Percentiles rank a stretch among this genome's conserved stretches.
phyloP scores from a whole-genome alignment of 805 yeast species.

The Saitoella complicata region DNA sequence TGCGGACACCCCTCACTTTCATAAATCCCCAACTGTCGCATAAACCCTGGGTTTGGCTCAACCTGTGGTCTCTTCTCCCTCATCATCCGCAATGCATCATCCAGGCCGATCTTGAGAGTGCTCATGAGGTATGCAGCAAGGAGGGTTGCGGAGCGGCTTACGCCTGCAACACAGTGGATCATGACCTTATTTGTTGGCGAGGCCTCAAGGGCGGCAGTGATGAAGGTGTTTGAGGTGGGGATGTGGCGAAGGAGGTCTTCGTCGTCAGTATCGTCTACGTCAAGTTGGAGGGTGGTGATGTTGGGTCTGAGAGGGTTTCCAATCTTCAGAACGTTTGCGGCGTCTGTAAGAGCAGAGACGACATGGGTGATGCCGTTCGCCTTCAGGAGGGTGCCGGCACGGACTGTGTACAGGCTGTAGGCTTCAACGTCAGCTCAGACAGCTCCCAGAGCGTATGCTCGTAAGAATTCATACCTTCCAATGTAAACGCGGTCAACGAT shows the following conservation, averaged over 20 bases:
- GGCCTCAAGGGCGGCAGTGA: conserved; percentile 34
- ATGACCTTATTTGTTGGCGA: conserved; percentile 28
- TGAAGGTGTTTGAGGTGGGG: conserved; percentile 45
- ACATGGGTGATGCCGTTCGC: too few species aligned
- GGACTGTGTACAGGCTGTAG: too few species aligned
- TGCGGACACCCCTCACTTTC: conserved; percentile 17
- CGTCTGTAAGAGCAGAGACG: too few species aligned
- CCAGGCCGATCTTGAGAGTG: conserved; percentile 39
- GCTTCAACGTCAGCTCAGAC: too few species aligned
- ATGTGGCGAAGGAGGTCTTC: conserved; percentile 51
- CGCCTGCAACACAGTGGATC: conserved; percentile 60
- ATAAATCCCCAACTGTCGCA: conserved; percentile 53
- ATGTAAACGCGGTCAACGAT: too few species aligned
- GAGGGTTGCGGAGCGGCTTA: conserved; percentile 76
- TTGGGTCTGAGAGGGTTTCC: too few species aligned
- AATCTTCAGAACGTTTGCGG: too few species aligned
- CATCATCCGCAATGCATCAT: conserved; percentile 63
- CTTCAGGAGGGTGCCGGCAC: too few species aligned
- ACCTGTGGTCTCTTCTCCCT: conserved; percentile 41
- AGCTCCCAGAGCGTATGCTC: too few species aligned
- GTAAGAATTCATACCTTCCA: too few species aligned
- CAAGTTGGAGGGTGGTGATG: conserved; percentile 32
- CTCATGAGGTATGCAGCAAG: conserved; percentile 81
- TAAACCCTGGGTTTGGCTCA: conserved; percentile 60
- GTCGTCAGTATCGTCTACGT: conserved; percentile 54